Percentiles rank a stretch among this genome's conserved stretches.
phyloP scores from a whole-genome alignment of 495 filamentous ascomycete genomes.

The Hypoxylon intermedium region DNA sequence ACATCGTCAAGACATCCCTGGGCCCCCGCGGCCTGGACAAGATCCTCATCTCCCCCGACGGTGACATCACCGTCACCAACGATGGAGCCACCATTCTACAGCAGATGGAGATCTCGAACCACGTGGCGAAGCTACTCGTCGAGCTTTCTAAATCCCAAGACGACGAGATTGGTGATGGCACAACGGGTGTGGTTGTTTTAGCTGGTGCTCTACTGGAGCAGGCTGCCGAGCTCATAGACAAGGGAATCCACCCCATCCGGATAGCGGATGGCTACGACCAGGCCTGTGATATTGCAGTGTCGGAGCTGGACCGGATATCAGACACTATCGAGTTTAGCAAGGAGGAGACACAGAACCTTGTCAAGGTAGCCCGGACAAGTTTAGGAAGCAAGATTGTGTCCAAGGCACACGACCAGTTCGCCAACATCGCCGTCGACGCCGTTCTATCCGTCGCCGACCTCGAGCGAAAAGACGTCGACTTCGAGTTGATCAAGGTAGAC shows the following conservation, averaged over 20 bases:
- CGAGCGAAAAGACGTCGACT: slow-evolving; percentile 96
- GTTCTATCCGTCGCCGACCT: slow-evolving; percentile 96
- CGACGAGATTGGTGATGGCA: slow-evolving; percentile 98
- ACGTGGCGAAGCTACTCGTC: slow-evolving; percentile 94
- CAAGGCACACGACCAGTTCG: slow-evolving; percentile 97
- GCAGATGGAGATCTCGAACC: slow-evolving; percentile 99
- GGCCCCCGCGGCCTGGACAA: slow-evolving; percentile 97
- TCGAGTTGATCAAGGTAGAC: slow-evolving; percentile 99
- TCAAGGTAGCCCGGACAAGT: slow-evolving; percentile 94
- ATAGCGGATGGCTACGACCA: slow-evolving; percentile 98
- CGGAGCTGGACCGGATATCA: slow-evolving; percentile 89
- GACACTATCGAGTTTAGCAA: slow-evolving; percentile 85
- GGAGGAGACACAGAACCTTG: slow-evolving; percentile 78
- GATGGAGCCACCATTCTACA: slow-evolving; percentile 96
- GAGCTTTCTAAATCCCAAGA: slow-evolving; percentile 99
- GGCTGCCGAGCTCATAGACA: slow-evolving; percentile 98
- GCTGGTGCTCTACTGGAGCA: slow-evolving; percentile 95
- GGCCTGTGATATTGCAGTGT: slow-evolving; percentile 94
- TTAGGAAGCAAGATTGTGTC: slow-evolving; percentile 99
- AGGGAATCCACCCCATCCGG: slow-evolving; percentile 97
- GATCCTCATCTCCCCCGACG: slow-evolving; percentile 97
- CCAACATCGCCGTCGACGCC: slow-evolving; percentile 95
- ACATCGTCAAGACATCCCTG: slow-evolving; percentile 96
- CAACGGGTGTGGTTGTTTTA: slow-evolving; percentile 96
- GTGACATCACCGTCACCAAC: slow-evolving; percentile 99